Conservation (phyloP, 2,329 filamentous ascomycete species). For the Teratosphaeria destructans region DNA sequence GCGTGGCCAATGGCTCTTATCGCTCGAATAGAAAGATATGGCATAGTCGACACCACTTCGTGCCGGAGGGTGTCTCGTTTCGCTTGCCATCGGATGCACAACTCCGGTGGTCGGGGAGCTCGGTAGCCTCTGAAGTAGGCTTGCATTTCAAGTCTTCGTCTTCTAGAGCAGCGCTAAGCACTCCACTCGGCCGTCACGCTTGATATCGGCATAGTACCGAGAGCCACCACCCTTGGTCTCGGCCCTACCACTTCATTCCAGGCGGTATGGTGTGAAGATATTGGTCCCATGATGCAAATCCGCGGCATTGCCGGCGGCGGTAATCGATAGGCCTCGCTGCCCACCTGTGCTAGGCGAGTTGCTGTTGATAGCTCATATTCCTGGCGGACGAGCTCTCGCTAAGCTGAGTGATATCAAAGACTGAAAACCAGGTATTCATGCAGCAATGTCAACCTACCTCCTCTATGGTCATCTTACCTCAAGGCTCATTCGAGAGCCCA, state of each 20-base stretch:
- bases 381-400: neutral
- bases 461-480: neutral
- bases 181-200: neutral
- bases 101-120: too few species aligned
- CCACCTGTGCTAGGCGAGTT: neutral
- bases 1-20: too few species aligned
- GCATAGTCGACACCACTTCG: too few species aligned
- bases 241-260: neutral
- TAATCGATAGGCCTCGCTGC: neutral
- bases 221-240: neutral
- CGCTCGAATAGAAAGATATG: too few species aligned
- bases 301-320: neutral
- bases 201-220: neutral
- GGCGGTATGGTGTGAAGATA: neutral
- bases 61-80: too few species aligned
- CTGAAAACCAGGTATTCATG: too few species aligned
- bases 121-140: neutral
- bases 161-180: neutral
- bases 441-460: neutral
- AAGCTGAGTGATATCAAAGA: too few species aligned
- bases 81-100: too few species aligned
- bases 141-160: neutral
- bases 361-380: neutral
- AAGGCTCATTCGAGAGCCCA: neutral
- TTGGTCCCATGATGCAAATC: neutral